Evolutionary conservation across 2,329 filamentous ascomycete genomes (phyloP).

Genomic region (Hyphodiscus sp.): DNA sequence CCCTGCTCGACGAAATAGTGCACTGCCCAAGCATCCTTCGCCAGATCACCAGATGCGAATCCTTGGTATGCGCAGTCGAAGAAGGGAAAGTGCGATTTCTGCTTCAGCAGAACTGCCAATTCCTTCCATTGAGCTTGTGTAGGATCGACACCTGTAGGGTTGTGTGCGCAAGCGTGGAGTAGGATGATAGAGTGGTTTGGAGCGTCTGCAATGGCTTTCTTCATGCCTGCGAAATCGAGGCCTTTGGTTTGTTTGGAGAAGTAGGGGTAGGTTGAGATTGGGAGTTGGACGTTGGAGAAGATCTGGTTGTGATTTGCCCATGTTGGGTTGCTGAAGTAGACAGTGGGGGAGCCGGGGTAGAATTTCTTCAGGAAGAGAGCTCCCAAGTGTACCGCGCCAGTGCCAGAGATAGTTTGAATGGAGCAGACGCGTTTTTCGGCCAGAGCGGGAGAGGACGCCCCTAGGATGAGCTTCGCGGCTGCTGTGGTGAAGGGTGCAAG

Average conservation of each 20-base stretch:
- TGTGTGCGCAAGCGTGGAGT: slow-evolving; percentile 93
- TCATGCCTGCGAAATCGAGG: slow-evolving; percentile 88
- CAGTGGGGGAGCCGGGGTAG: slow-evolving; percentile 66
- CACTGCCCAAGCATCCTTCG: slow-evolving; percentile 82
- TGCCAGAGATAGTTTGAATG: slow-evolving; percentile 94
- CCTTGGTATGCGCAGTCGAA: slow-evolving; percentile 98
- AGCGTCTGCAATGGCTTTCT: slow-evolving; percentile 60
- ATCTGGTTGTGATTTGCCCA: slow-evolving; percentile 99
- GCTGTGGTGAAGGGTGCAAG: slow-evolving; percentile 79
- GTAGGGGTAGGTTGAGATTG: slow-evolving; percentile 83
- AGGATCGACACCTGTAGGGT: slow-evolving; percentile 94
- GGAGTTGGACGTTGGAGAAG: slow-evolving; percentile 81
- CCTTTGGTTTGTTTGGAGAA: slow-evolving; percentile 85
- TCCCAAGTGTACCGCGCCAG: slow-evolving; percentile 88
- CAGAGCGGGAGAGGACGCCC: slow-evolving; percentile 71
- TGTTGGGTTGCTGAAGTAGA: slow-evolving; percentile 91
- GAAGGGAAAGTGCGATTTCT: slow-evolving; percentile 89
- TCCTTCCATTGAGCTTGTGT: slow-evolving; percentile 92
- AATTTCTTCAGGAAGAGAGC: slow-evolving; percentile 92
- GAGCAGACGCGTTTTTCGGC: slow-evolving; percentile 74
- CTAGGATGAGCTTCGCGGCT: slow-evolving; percentile 85
- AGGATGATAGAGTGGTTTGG: slow-evolving; percentile 79
- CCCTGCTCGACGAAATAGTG: slow-evolving; percentile 90
- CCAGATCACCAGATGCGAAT: slow-evolving; percentile 86
- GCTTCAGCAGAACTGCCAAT: slow-evolving; percentile 69